A percentile compares a stretch with the other conserved stretches of the same genome.
phyloP scores from a whole-genome alignment of 73 alveolate genomes.

The Tetrahymena elliotti region DNA sequence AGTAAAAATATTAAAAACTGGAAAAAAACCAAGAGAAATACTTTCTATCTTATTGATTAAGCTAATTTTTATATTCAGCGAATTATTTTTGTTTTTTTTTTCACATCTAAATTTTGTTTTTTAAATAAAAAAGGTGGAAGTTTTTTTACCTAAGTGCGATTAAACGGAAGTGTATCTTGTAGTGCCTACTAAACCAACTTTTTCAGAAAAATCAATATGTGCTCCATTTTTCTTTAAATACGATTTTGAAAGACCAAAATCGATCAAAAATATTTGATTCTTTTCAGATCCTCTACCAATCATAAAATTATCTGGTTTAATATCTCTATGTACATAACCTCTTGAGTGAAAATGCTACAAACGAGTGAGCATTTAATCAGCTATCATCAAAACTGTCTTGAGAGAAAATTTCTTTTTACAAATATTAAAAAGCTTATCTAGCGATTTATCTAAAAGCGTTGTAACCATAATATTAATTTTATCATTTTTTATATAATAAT shows the following conservation, averaged over 20 bases:
- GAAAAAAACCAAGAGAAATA: background rate
- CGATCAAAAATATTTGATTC: slow-evolving; percentile 59
- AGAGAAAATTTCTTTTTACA: slow-evolving; percentile 71
- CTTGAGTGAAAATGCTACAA: slow-evolving; percentile 7
- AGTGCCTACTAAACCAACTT: slow-evolving; percentile 64
- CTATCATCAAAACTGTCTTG: slow-evolving; percentile 80
- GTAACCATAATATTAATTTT: slow-evolving; percentile 75
- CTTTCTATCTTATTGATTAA: background rate
- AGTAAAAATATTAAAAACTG: background rate
- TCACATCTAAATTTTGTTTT: too few relatives aligned
- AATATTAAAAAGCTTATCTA: slow-evolving; percentile 70
- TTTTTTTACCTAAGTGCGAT: slow-evolving; percentile 49
- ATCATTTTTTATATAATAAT: slow-evolving; percentile 37
- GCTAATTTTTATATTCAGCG: background rate
- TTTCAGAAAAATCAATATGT: slow-evolving; percentile 55
- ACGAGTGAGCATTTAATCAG: slow-evolving; percentile 73
- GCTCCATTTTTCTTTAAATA: slow-evolving; percentile 61
- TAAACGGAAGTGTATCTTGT: slow-evolving; percentile 63
- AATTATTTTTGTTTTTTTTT: too few relatives aligned
- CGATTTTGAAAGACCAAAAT: slow-evolving; percentile 87
- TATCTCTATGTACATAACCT: slow-evolving; percentile 29
- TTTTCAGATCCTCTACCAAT: slow-evolving; percentile 32
- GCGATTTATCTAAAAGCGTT: slow-evolving; percentile 83
- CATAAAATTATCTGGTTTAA: slow-evolving; percentile 32
- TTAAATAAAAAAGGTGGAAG: background rate